Evolutionary conservation across 495 filamentous ascomycete genomes (phyloP).

Genomic region (Friedmanniomyces endolithicus): DNA sequence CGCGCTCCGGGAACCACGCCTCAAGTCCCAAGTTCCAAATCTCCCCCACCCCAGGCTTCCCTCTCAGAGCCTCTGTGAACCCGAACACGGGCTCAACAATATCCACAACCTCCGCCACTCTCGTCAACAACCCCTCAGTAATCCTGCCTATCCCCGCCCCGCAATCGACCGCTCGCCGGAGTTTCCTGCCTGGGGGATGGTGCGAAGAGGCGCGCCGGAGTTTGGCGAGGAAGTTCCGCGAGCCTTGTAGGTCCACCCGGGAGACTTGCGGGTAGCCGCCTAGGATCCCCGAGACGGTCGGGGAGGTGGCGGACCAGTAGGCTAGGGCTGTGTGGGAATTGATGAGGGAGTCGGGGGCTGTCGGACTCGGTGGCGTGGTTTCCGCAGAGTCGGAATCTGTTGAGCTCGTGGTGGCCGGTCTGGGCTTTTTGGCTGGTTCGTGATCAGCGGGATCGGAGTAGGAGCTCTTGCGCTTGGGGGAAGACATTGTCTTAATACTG

Average conservation of each 20-base stretch:
- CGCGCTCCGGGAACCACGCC: slow-evolving; percentile 49
- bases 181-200: slow-evolving; percentile 18
- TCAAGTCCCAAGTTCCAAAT: slow-evolving; percentile 67
- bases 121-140: slow-evolving; percentile 43
- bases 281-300: slow-evolving; percentile 69
- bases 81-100: slow-evolving; percentile 50
- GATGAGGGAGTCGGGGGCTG: slow-evolving; percentile 38
- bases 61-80: slow-evolving; percentile 40
- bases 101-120: slow-evolving; percentile 43
- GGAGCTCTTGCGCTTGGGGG: slow-evolving; percentile 7
- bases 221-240: slow-evolving; percentile 64
- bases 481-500: background rate
- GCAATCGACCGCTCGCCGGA: slow-evolving; percentile 42
- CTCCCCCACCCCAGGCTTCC: slow-evolving; percentile 35
- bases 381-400: background rate
- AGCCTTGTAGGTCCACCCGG: slow-evolving; percentile 64
- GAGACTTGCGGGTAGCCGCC: slow-evolving; percentile 66
- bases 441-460: background rate
- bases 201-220: slow-evolving; percentile 38
- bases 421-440: background rate
- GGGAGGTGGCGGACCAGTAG: slow-evolving; percentile 69
- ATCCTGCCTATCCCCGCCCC: slow-evolving; percentile 54
- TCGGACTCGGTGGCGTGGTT: background rate
- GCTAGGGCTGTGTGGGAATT: slow-evolving; percentile 35
- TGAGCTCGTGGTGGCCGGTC: background rate